Evolutionary conservation across 768 basidiomycete species (phyloP), one percentile per base, ranked within the genome.

Genomic region (Macrolepiota fuliginosa): DNA sequence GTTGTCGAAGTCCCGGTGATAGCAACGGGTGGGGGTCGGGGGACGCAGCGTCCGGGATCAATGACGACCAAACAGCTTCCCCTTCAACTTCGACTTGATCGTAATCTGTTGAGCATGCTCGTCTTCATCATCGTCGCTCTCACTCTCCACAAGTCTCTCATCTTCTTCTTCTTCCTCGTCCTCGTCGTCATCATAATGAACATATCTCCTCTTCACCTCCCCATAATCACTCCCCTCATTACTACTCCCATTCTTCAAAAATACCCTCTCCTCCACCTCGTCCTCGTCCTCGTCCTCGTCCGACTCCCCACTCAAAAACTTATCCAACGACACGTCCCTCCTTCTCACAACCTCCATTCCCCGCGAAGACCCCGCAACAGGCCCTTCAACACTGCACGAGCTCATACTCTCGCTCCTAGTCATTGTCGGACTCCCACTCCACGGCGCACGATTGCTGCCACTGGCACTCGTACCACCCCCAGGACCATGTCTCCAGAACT

Each of bases 121-220:
- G 12, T 52, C 58, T 12, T 37, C 52, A 36, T 59, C 58, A 29
- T 25, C 25, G 12, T 37, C 42, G 29, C 22, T 42, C n/a, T 67
- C 62, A 9, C 63, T 66, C 67, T 4, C 68, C 64, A 9, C 76
- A 77, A 22, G 78, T 78, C 71, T 67, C 58, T 74, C 71, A 27
- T 66, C 66, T 15, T 70, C 68, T 32, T 61, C 65, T 12, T 64
- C 62, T 35, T 61, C 65, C 10, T 58, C 53, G 17, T 49, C 54
- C 19, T 47, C 59, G 15, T 36, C 56, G 37, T 42, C 39, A 50
- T 29, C 55, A 46, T 55, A 32, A 32, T 32, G 29, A 32, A 32
- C 29, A 37, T 54, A 15, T 29, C 42, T 54, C 64, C 40, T 12
- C 40, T 45, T 51, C 24, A 32, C 52, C 15, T 51, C 53, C 15